phyloP scores from a whole-genome alignment of 2,329 filamentous ascomycete genomes.

The Gaeumannomyces tritici region DNA sequence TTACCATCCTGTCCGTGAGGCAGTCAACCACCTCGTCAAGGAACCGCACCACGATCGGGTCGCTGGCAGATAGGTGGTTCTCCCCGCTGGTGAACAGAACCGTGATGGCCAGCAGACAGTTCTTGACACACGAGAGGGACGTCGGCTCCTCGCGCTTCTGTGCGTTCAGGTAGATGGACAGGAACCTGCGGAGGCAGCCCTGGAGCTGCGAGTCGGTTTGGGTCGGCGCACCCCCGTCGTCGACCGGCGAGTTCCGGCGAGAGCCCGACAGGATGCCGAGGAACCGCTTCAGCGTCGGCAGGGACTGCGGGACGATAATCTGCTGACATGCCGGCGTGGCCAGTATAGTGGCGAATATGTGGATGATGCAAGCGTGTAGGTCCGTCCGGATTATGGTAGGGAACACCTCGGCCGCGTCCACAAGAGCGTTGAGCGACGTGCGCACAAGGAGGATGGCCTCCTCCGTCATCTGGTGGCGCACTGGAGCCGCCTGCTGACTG shows the following conservation, averaged over 20 bases:
- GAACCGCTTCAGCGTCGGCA: slow-evolving; percentile 89
- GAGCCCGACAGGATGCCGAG: slow-evolving; percentile 60
- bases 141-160: slow-evolving; percentile 67
- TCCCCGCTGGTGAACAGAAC: slow-evolving; percentile 78
- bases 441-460: slow-evolving; percentile 76
- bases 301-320: slow-evolving; percentile 76
- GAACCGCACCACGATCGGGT: slow-evolving; percentile 65
- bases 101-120: slow-evolving; percentile 78
- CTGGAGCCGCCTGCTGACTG: slow-evolving; percentile 14
- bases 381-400: slow-evolving; percentile 95
- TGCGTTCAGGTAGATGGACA: slow-evolving; percentile 67
- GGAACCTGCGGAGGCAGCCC: slow-evolving; percentile 72
- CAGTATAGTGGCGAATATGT: slow-evolving; percentile 91
- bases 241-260: slow-evolving; percentile 14
- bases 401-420: slow-evolving; percentile 92
- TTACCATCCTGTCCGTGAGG: slow-evolving; percentile 64
- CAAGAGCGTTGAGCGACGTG: slow-evolving; percentile 74
- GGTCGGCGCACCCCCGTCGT: slow-evolving; percentile 14
- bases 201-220: slow-evolving; percentile 62
- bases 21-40: slow-evolving; percentile 79
- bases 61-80: slow-evolving; percentile 62
- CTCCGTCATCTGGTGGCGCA: slow-evolving; percentile 72
- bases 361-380: slow-evolving; percentile 89
- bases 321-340: slow-evolving; percentile 81
- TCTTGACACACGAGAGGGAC: slow-evolving; percentile 84